These are phyloP conservation scores for Berberis thunbergii DNA, from an alignment of 164 flowering plant genomes.

Conservation along the genomic window DNA sequence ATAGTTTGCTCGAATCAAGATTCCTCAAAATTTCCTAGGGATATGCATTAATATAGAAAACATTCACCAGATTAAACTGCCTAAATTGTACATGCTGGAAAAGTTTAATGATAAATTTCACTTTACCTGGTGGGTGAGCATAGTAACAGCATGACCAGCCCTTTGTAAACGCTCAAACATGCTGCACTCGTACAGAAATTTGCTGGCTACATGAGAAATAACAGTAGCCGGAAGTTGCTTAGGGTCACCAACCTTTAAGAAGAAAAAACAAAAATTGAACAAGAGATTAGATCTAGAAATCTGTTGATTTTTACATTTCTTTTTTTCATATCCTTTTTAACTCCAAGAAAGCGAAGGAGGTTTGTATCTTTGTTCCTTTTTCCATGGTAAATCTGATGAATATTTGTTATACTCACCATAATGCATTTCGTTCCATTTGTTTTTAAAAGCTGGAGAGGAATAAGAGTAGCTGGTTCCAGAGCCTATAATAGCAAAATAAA, in stretches of 20 bases:
- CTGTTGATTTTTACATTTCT: too few relatives aligned
- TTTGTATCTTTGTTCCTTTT: not conserved
- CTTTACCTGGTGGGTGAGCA: constrained; percentile 84
- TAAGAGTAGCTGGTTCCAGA: constrained; percentile 91
- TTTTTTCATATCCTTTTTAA: too few relatives aligned
- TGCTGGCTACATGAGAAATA: constrained; percentile 80
- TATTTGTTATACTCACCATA: constrained; percentile 43
- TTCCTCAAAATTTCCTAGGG: not conserved
- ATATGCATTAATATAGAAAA: not conserved
- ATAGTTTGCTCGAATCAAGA: too few relatives aligned
- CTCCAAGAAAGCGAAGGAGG: too few relatives aligned
- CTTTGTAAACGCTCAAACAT: constrained; percentile 97
- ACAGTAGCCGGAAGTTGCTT: constrained; percentile 99
- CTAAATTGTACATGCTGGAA: not conserved
- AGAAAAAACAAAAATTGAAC: constrained; percentile 1
- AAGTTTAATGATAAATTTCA: not conserved
- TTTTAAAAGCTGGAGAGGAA: constrained; percentile 91
- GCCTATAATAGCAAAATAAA: constrained; percentile 37
- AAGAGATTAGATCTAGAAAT: too few relatives aligned
- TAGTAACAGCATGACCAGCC: constrained; percentile 79
- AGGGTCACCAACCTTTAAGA: constrained; percentile 92
- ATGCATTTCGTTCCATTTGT: constrained; percentile 70
- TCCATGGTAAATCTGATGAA: too few relatives aligned
- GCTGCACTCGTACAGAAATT: constrained; percentile 81
- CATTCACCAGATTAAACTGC: not conserved